Evolutionary conservation across 768 basidiomycete genomes (phyloP).

Genomic region (Rhizopogon vulgaris): DNA sequence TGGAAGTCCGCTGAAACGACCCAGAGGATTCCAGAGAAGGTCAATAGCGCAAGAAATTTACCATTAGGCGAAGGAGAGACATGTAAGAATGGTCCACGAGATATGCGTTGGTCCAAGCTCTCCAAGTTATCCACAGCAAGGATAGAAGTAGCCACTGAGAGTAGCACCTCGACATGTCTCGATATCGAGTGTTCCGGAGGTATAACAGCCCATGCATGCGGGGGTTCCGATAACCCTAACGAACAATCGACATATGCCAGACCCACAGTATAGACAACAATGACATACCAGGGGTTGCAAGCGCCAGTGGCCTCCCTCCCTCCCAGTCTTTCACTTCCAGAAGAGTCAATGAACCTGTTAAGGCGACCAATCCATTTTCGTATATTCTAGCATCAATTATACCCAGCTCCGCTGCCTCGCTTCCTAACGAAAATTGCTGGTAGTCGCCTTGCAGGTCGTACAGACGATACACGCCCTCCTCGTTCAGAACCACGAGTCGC

Average conservation of each 20-base stretch:
- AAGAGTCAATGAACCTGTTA: conserved; percentile 69
- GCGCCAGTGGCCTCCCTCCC: conserved; percentile 62
- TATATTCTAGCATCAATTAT: conserved; percentile 83
- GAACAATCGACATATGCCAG: not conserved
- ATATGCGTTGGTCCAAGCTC: conserved; percentile 79
- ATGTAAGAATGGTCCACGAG: conserved; percentile 83
- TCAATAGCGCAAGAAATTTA: conserved; percentile 82
- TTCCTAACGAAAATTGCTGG: conserved; percentile 76
- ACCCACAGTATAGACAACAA: not conserved
- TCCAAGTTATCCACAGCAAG: conserved; percentile 86
- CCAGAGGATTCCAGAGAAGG: conserved; percentile 68
- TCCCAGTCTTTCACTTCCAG: conserved; percentile 90
- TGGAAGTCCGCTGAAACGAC: conserved; percentile 96
- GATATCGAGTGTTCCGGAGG: conserved; percentile 87
- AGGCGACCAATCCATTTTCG: conserved; percentile 79
- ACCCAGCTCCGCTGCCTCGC: conserved; percentile 76
- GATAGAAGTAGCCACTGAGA: conserved; percentile 78
- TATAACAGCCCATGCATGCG: conserved; percentile 82
- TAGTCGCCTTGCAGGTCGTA: conserved; percentile 88
- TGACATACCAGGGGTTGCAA: conserved; percentile 69
- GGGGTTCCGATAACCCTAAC: conserved; percentile 69
- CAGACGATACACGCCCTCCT: conserved; percentile 86
- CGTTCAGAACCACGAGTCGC: conserved; percentile 77
- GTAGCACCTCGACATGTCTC: conserved; percentile 82
- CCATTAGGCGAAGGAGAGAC: conserved; percentile 92